These are phyloP conservation scores for Tolypocladium paradoxum DNA, from an alignment of 2,329 filamentous ascomycete genomes.

Conservation along the genomic window DNA sequence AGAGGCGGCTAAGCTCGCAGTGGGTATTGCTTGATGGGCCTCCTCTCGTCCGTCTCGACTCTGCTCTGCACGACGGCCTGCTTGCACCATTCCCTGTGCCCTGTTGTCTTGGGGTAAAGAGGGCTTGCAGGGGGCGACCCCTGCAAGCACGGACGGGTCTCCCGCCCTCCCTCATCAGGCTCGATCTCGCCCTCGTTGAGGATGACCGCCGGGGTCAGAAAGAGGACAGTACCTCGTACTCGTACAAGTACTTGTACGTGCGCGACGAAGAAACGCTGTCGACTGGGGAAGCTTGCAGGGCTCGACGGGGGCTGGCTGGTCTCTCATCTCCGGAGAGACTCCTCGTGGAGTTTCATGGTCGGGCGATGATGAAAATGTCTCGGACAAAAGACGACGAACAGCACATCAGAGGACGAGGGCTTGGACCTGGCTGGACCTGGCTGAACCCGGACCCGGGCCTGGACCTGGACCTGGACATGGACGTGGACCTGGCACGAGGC, in stretches of 20 bases:
- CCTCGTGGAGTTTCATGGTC: conserved; percentile 3
- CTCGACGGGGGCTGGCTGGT: neutral
- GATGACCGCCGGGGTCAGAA: neutral
- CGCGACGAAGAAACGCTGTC: neutral
- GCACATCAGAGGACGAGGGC: neutral
- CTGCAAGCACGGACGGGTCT: neutral
- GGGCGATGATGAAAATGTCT: conserved; percentile 8
- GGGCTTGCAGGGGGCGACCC: neutral
- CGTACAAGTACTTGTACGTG: neutral
- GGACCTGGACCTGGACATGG: neutral
- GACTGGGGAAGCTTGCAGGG: neutral
- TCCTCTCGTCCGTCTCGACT: neutral
- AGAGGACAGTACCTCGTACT: too few species aligned
- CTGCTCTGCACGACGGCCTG: neutral
- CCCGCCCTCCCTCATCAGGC: neutral
- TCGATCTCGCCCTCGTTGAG: neutral
- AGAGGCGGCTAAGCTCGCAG: neutral
- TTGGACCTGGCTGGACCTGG: neutral
- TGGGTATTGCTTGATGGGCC: neutral
- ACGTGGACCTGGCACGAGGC: neutral
- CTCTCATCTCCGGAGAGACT: conserved; percentile 2
- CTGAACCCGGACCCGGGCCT: neutral
- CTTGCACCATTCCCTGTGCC: neutral
- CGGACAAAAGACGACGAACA: conserved; percentile 4
- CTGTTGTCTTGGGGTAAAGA: neutral